Evolutionary conservation across 2,329 filamentous ascomycete genomes (phyloP), one percentile per base, ranked within the genome.

Genomic region (Pseudopyrenochaeta lycopersici): DNA sequence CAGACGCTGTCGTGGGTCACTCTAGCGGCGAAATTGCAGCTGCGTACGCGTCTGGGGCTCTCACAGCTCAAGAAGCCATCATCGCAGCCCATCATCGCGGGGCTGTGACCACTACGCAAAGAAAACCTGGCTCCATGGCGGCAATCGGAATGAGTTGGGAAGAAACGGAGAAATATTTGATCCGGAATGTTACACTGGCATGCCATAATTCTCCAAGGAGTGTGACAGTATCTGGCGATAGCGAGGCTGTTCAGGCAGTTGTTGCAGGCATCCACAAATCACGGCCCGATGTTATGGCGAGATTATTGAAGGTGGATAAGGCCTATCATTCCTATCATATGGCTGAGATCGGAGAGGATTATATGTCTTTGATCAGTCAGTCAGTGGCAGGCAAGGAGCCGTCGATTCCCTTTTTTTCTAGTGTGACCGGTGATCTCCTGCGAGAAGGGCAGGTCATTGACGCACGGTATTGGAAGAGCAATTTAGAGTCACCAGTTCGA

Each of bases 271-370:
- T 41, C 4, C 14, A 41, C 7, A 10, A 29, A 5, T 14, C 32
- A 14, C 12, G 15, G 3, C 21, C 18, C 4, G n/a, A 68, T 7
- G 72, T 70, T 7, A 81, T 81, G 52, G 69, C 65, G 2, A 67
- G 78, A 1, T 52, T 66, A 15, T 71, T 82, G 2, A 68, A 73
- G 49, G 76, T 80, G 2, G 74, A 78, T 20, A 72, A 62, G 12
- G 80, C 79, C 0, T 82, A 81, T 46, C 80, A 81, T 47, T 79
- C 44, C 52, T 7, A 33, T 38, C 31, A 43, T 35, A 39, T 55
- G 49, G 73, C 81, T 4, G 80, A 82, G 49, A 63, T 81, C 9
- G 80, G 80, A 0, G 69, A 79, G 44, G 77, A 63, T 0, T 67
- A 78, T 32, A 61, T 70, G 18, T 20, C 29, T n/a, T 4, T 31